Evolutionary conservation across 176 grass and related monocot species (phyloP).

Genomic region (Luzula sylvatica): DNA sequence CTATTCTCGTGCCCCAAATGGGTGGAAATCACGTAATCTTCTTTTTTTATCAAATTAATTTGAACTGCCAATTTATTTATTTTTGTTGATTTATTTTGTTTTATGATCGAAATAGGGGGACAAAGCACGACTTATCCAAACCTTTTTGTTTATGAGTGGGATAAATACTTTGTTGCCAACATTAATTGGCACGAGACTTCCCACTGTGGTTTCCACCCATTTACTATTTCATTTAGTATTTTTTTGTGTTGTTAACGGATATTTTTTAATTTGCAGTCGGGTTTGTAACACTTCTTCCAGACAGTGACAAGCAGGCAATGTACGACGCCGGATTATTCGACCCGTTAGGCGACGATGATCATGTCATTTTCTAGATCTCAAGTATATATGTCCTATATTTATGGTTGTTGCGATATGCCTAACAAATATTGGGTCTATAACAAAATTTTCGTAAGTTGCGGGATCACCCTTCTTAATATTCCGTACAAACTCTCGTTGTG

Average conservation of each 20-base stretch:
- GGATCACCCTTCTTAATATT: constrained; percentile 57
- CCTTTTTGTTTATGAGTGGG: constrained; percentile 80
- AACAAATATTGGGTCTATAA: too few species aligned
- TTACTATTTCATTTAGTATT: too few species aligned
- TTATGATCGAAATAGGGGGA: constrained; percentile 47
- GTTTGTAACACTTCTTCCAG: constrained; percentile 62
- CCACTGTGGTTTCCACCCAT: constrained; percentile 88
- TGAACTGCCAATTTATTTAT: neutral
- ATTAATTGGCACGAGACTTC: constrained; percentile 68
- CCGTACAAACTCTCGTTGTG: constrained; percentile 88
- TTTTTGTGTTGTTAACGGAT: too few species aligned
- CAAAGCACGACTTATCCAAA: constrained; percentile 88
- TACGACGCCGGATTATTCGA: constrained; percentile 92
- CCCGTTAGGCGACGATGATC: constrained; percentile 65
- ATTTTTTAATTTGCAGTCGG: too few species aligned
- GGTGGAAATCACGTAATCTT: constrained; percentile 52
- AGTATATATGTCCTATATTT: too few species aligned
- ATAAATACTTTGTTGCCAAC: constrained; percentile 94
- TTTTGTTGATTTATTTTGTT: neutral
- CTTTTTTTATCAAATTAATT: too few species aligned
- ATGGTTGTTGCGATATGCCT: too few species aligned
- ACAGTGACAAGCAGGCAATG: constrained; percentile 77
- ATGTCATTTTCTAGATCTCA: constrained; percentile 41
- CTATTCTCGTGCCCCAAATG: constrained; percentile 80
- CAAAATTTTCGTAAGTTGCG: constrained; percentile 68